phyloP scores from a whole-genome alignment of 768 basidiomycete species.

The Crassisporium funariophilum region DNA sequence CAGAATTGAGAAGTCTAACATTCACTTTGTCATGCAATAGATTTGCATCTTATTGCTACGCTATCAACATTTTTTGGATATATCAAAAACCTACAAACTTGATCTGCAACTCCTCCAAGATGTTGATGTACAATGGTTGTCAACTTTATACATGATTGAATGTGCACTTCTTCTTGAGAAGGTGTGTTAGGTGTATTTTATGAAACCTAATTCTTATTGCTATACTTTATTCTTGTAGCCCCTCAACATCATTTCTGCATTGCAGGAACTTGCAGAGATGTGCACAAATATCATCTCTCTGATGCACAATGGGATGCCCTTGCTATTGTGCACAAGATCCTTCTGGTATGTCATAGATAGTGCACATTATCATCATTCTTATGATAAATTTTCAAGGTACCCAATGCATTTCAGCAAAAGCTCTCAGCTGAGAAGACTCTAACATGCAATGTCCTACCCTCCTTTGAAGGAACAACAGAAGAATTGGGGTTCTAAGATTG shows the following conservation, averaged over 20 bases:
- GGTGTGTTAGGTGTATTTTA: conserved; percentile 12
- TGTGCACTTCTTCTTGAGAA: conserved; percentile 26
- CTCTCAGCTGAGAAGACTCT: conserved; percentile 30
- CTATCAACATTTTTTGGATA: conserved; percentile 9
- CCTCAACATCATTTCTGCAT: background rate
- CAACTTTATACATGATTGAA: conserved; percentile 33
- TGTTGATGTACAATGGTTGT: conserved; percentile 33
- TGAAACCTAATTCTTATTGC: background rate
- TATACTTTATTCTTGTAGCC: background rate
- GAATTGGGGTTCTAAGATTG: conserved; percentile 5
- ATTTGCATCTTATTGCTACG: conserved; percentile 22
- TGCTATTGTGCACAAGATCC: conserved; percentile 19
- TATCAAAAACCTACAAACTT: background rate
- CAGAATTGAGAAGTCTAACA: background rate
- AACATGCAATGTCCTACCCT: conserved; percentile 20
- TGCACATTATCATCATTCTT: background rate
- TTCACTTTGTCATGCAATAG: background rate
- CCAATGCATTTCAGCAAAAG: conserved; percentile 26
- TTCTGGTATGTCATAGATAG: conserved; percentile 17
- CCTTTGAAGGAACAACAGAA: conserved; percentile 19
- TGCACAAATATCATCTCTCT: conserved; percentile 24
- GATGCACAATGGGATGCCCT: conserved; percentile 26
- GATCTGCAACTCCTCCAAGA: conserved; percentile 26
- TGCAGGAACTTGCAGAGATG: conserved; percentile 22
- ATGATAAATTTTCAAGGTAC: conserved; percentile 17